Evolutionary conservation across 2,329 filamentous ascomycete species (phyloP), one percentile per base, ranked within the genome.

Genomic region (Diaporthe citri): DNA sequence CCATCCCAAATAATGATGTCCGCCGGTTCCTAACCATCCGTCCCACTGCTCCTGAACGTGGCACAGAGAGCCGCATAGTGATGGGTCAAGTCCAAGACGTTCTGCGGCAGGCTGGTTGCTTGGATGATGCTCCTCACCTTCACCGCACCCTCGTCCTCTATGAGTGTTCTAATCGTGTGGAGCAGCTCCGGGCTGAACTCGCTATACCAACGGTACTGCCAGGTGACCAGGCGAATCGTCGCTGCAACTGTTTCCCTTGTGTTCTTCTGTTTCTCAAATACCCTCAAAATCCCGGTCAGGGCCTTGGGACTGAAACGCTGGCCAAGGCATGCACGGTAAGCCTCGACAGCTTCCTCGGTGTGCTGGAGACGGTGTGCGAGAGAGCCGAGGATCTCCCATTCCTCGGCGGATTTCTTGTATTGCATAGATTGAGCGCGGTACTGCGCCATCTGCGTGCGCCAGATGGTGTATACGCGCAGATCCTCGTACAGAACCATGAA

Each of bases 401-500:
- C 97, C 79, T 98, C 95, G 2, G 96, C 94, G 1, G 94, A 97
- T 86, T 98, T 99, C 85, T 97, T 97, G 87, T 98, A 99, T 78
- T 97, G 93, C 84, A 98, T 93, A 77, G 96, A 94, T 83, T 98
- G 96, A 72, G 96, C 95, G 31, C 95, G 93, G 82, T 96, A 98
- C 83, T 98, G 96, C 0, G 95, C 94, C 91, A 98, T 97, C 83
- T 99, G 97, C 0, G 97, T 98, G 74, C 97, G 93, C 97, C 97
- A 99, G 83, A 99, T 99, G 17, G 97, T 99, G 87, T 99, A 99
- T 60, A 99, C 96, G 67, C 97, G 94, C 25, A 99, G 90, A 81
- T 99, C 97, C 84, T 99, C 97, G 83, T 99, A 99, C 3, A 99
- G 89, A 0, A 98, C 97, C 97, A 99, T 99, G 87, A 99, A 99